These are phyloP conservation scores for Leccinum fuscescens DNA, from an alignment of 1,284 basidiomycete genomes.

Conservation along the genomic window DNA sequence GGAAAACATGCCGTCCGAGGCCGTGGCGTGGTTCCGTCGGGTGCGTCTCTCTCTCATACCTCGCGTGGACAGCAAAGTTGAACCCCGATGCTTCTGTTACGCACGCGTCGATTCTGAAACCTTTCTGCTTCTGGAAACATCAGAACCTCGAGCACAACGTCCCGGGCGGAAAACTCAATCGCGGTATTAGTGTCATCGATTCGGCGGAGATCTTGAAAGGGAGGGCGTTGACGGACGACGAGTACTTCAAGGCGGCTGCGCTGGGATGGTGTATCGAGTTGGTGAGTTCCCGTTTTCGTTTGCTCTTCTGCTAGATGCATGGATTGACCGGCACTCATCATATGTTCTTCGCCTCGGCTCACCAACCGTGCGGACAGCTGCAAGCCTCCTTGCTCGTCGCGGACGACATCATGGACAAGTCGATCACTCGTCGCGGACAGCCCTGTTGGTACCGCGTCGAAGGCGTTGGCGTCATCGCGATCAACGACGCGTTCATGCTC, in stretches of 20 bases:
- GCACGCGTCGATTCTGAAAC: slow-evolving; percentile 70
- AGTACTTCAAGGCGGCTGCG: slow-evolving; percentile 88
- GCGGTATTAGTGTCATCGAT: slow-evolving; percentile 94
- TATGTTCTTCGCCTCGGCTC: not conserved
- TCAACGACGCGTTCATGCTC: slow-evolving; percentile 98
- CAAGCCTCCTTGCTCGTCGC: slow-evolving; percentile 98
- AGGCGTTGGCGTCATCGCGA: slow-evolving; percentile 85
- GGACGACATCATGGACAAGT: slow-evolving; percentile 97
- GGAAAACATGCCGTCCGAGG: slow-evolving; percentile 61
- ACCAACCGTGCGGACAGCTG: not conserved
- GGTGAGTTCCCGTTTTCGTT: slow-evolving; percentile 32
- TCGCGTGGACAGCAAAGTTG: slow-evolving; percentile 38
- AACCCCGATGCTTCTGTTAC: slow-evolving; percentile 93
- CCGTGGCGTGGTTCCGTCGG: slow-evolving; percentile 60
- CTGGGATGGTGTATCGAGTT: slow-evolving; percentile 97
- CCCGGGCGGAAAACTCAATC: slow-evolving; percentile 95
- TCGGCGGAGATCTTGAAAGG: slow-evolving; percentile 88
- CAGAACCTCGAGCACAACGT: slow-evolving; percentile 94
- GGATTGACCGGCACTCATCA: not conserved
- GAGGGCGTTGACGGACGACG: slow-evolving; percentile 65
- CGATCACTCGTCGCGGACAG: slow-evolving; percentile 94
- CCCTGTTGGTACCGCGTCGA: slow-evolving; percentile 92
- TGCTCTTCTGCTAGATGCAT: too few relatives aligned
- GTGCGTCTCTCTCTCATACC: slow-evolving; percentile 34
- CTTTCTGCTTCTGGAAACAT: slow-evolving; percentile 32